Base-by-base conservation (phyloP, 2,329 filamentous ascomycete species). In the Akanthomyces uredinophilus region DNA sequence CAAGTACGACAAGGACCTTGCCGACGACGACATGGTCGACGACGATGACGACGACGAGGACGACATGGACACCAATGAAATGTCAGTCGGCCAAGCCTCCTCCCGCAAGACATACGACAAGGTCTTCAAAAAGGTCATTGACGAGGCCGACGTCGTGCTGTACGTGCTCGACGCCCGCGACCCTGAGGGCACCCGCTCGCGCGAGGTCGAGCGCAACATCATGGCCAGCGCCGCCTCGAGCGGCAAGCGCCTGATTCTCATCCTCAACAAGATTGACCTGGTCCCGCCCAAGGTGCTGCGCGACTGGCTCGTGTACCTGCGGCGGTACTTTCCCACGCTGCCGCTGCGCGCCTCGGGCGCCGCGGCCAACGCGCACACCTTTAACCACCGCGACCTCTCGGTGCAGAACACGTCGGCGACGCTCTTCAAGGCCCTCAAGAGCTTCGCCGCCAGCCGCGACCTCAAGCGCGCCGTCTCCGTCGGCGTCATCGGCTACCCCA, bases 181-280 rank as follows among this genome's bases (percentile, higher is more conserved):
- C 70, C 93, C 93, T 1, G 90, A 96, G 73, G 91, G 92, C 63
- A 97, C 93, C 35, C 85, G 93, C 66, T 97, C 93, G 43, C 90
- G 89, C 72, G 92, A 96, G 67, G 89, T 97, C 50, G 93, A 97
- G 81, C 88, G 91, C 65, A 88, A 90, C 77, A 87, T 97, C 73
- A 93, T 96, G 89, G 89, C 92, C n/a, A 22, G 20, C 50, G 89
- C 91, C 11, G 90, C 91, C 16, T 84, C 83, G 32, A 90, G 90
- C 61, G 88, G 88, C 67, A 97, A 97, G 81, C 85, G 93, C 58
- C 82, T 97, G 63, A 96, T 97, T 64, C 86, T 97, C 63, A 86
- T 97, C 63, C 81, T 97, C 68, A 97, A 97, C 87, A 97, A 97
- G 84, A 93, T 96, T 73, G 93, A 97, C 74, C 83, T 97, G 62